Conservation (phyloP, 2,329 filamentous ascomycete species). For the Fusarium continuum region DNA sequence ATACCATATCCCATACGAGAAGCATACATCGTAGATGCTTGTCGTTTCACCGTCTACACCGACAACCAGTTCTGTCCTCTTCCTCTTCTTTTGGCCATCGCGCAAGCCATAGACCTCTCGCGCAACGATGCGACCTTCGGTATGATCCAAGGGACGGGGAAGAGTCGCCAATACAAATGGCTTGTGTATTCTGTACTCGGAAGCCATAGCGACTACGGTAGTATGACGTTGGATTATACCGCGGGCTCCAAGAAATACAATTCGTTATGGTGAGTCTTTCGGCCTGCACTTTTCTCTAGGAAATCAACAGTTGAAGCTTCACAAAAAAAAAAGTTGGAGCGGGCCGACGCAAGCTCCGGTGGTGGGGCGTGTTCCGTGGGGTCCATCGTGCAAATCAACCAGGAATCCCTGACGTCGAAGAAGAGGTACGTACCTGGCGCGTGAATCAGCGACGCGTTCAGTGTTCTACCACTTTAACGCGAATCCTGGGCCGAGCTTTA, state of each 20-base stretch:
- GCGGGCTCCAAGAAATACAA: conserved; percentile 32
- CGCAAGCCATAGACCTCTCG: conserved; percentile 69
- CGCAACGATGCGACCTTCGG: conserved; percentile 62
- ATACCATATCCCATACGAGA: too few species aligned
- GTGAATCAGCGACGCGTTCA: conserved; percentile 39
- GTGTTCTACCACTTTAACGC: conserved; percentile 42
- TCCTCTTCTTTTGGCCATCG: conserved; percentile 66
- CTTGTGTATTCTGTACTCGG: conserved; percentile 69
- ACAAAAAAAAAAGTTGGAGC: conserved; percentile 50
- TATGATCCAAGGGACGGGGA: conserved; percentile 65
- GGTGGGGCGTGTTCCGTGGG: conserved; percentile 43
- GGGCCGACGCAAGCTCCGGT: conserved; percentile 49
- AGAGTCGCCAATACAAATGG: conserved; percentile 71
- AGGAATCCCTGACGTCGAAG: conserved; percentile 38
- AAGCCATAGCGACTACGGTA: conserved; percentile 57
- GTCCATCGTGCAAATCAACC: conserved; percentile 9
- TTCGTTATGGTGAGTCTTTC: conserved; percentile 28
- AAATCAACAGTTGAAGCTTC: conserved; percentile 41
- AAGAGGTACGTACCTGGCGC: conserved; percentile 35
- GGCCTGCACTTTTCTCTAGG: conserved; percentile 30
- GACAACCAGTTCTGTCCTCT: conserved; percentile 70
- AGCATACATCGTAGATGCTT: conserved; percentile 71
- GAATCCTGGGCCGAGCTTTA: conserved; percentile 29
- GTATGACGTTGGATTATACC: conserved; percentile 1
- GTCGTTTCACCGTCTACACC: conserved; percentile 72